Base-by-base conservation (phyloP, 2,329 filamentous ascomycete species). In the Macrophomina phaseolina region DNA sequence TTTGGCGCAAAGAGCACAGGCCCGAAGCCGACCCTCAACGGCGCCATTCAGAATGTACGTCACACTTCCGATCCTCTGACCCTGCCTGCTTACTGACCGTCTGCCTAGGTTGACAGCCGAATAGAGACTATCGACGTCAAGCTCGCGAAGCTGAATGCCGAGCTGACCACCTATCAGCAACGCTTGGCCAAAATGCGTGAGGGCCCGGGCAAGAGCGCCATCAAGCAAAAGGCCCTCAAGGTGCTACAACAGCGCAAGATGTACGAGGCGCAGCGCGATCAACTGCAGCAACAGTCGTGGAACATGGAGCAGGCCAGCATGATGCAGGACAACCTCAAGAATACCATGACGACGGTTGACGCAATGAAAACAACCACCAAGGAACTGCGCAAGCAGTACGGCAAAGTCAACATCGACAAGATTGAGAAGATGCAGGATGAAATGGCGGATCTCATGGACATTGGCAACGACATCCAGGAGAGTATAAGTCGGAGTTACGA, bases 221-320 rank as follows among this genome's bases (percentile, higher is more conserved):
- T 99, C 73, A 96, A 95, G 78, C 90, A 96, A 75, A 97, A 97
- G 76, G 94, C 94, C 2, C 90, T 97, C 74, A 97, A 97, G 75
- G 89, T 98, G 11, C 89, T 98, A 2, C 93, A 97, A 81, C 91
- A 93, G 67, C 91, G 94, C 72, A 97, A 97, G 78, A 90, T 94
- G 80, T 97, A 97, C 87, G 95, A 99, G 81, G 86, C 88, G 3
- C 93, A 97, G 81, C 92, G 94, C 71, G 93, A 97, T 75, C 94
- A 98, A 81, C 89, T 98, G 64, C 91, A 97, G 81, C 87, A 90
- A 71, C 95, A 99, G 81, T 92, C 92, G 28, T 98, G 94, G 94
- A 98, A 98, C 82, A 97, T 99, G 94, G 94, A 98, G 82, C 94
- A 97, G 81, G 94, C 94, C 3, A 91, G 91, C 77, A 96, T 94